phyloP scores from a whole-genome alignment of 139 green algal genomes.

The Yamagishiella unicocca region DNA sequence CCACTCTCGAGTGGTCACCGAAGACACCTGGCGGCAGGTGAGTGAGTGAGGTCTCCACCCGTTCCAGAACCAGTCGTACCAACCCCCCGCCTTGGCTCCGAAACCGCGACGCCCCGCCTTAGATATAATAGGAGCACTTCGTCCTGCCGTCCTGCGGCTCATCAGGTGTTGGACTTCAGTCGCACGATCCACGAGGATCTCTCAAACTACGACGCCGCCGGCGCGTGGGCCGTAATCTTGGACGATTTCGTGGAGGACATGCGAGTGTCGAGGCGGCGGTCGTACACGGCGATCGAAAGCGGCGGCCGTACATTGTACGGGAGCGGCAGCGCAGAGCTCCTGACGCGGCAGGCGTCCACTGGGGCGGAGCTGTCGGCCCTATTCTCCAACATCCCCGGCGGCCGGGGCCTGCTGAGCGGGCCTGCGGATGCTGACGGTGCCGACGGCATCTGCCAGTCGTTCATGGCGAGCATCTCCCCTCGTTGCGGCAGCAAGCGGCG shows the following conservation, averaged over 20 bases:
- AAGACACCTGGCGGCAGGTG: constrained; percentile 84
- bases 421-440: neutral
- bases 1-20: constrained; percentile 59
- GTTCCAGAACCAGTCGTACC: no score
- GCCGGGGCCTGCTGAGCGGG: no score
- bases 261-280: neutral
- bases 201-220: constrained; percentile 78
- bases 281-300: neutral
- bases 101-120: no score
- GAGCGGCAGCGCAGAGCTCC: neutral
- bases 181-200: constrained; percentile 79
- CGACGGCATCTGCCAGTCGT: neutral
- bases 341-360: neutral
- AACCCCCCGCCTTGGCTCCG: no score
- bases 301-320: neutral
- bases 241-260: constrained; percentile 81
- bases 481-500: constrained; percentile 48
- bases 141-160: no score
- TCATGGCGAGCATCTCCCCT: constrained; percentile 21
- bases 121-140: no score
- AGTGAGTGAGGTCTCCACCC: no score
- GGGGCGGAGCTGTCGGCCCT: neutral
- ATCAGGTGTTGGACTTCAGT: constrained; percentile 82
- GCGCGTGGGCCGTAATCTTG: constrained; percentile 72
- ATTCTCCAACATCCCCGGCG: neutral